Conservation (phyloP, 2,329 filamentous ascomycete species). For the Diaporthe sp. region DNA sequence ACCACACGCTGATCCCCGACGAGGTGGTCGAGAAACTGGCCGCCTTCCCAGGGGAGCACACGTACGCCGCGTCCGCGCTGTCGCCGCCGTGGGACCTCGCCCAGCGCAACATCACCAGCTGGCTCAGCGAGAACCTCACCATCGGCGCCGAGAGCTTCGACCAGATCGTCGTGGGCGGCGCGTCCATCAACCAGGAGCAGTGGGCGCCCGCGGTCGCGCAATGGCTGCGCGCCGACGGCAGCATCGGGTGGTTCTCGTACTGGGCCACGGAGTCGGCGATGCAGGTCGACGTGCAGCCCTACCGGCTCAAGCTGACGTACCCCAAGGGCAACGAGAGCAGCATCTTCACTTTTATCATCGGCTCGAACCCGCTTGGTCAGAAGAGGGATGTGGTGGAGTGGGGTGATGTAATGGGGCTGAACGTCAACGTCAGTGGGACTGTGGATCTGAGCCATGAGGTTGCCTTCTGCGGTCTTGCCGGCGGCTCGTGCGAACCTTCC, state of each 20-base stretch:
- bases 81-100: conserved; percentile 68
- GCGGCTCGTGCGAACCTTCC: conserved; percentile 44
- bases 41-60: conserved; percentile 63
- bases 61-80: conserved; percentile 61
- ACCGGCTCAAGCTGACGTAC: conserved; percentile 61
- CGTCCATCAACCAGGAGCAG: conserved; percentile 58
- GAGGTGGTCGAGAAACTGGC: conserved; percentile 52
- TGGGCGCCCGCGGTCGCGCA: conserved; percentile 72
- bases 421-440: conserved; percentile 56
- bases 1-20: conserved; percentile 57
- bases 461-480: conserved; percentile 53
- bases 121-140: conserved; percentile 65
- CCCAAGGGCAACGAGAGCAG: conserved; percentile 60
- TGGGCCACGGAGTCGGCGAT: conserved; percentile 53
- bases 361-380: conserved; percentile 50
- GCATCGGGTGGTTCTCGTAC: conserved; percentile 30
- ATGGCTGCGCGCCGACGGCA: conserved; percentile 52
- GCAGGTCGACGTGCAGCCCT: conserved; percentile 52
- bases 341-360: conserved; percentile 62
- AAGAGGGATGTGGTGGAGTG: conserved; percentile 56
- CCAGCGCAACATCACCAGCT: conserved; percentile 68
- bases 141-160: conserved; percentile 70
- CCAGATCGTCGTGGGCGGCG: conserved; percentile 66
- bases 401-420: conserved; percentile 59
- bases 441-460: conserved; percentile 52